Evolutionary conservation across 208 protist genomes (phyloP), one percentile per base, ranked within the genome.

Genomic region (Strigomonas culicis): DNA sequence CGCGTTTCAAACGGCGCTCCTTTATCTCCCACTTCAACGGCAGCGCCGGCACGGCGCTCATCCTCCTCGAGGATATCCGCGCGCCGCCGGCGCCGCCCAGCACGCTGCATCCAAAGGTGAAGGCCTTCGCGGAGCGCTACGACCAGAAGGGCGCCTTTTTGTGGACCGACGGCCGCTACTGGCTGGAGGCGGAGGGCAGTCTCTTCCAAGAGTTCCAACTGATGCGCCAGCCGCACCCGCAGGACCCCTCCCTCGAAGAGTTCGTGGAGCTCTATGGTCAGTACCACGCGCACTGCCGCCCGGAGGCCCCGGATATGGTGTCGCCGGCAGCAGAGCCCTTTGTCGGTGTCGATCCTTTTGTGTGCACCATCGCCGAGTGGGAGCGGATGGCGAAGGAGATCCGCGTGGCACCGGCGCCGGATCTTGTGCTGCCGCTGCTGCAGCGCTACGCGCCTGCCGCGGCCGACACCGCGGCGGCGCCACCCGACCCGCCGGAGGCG

Each of bases 91-190:
- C n/a, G n/a, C n/a, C n/a, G n/a, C n/a, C n/a, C n/a, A n/a, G n/a
- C n/a, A n/a, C n/a, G n/a, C n/a, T n/a, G n/a, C n/a, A n/a, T n/a
- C n/a, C n/a, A n/a, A n/a, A n/a, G n/a, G n/a, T n/a, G n/a, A n/a
- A n/a, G n/a, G n/a, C n/a, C n/a, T n/a, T n/a, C n/a, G n/a, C n/a
- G n/a, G n/a, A n/a, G n/a, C n/a, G n/a, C n/a, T n/a, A n/a, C n/a
- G n/a, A n/a, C n/a, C n/a, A n/a, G n/a, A n/a, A n/a, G n/a, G 11
- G 24, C 27, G 92, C 94, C 6, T 77, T 98, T 31, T 62, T 99
- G 17, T 99, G 96, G 97, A 99, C 98, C 2, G 98, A 99, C 68
- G 98, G 97, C 4, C 93, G 98, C 28, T 99, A 99, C 80, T 98
- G 90, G 77, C 44, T 97, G 24, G 96, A 98, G 57, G 98, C 97